Percentiles rank a stretch among this genome's conserved stretches.
Evolutionary conservation across 2,329 filamentous ascomycete species (phyloP).

Genomic region (Fusarium equiseti): DNA sequence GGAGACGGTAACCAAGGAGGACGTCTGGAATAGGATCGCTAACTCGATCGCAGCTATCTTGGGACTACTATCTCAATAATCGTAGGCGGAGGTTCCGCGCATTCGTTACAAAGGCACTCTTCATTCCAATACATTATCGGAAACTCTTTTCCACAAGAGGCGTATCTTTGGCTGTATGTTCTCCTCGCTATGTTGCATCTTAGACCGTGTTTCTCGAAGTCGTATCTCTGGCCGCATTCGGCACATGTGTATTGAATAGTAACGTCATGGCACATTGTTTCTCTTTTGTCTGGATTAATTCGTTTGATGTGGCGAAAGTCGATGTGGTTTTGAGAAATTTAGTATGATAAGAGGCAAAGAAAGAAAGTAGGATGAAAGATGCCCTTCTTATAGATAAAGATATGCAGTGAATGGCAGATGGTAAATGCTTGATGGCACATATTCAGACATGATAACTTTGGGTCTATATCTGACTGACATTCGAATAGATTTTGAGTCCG

Average conservation of each 20-base stretch:
- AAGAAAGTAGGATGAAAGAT: background rate
- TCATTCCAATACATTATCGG: background rate
- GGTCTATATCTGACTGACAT: too few species aligned
- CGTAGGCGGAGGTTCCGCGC: background rate
- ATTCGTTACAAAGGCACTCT: background rate
- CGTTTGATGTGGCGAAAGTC: rapidly evolving
- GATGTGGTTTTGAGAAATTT: rapidly evolving
- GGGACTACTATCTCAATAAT: background rate
- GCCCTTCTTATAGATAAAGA: background rate
- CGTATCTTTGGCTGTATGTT: background rate
- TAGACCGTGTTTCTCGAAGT: conserved; percentile 21
- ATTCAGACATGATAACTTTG: too few species aligned
- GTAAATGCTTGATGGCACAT: too few species aligned
- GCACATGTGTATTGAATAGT: conserved; percentile 17
- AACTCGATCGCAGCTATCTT: background rate
- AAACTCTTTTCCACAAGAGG: conserved; percentile 1
- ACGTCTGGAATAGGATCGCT: conserved; percentile 8
- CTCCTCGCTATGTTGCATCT: background rate
- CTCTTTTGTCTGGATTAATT: background rate
- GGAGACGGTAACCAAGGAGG: conserved; percentile 5
- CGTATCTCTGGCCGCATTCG: background rate
- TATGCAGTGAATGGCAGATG: background rate
- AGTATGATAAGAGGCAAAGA: background rate
- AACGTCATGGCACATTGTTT: conserved; percentile 14
- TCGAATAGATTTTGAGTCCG: too few species aligned